Base-by-base conservation (phyloP, 306 rosid species). In the Ceratonia siliqua region DNA sequence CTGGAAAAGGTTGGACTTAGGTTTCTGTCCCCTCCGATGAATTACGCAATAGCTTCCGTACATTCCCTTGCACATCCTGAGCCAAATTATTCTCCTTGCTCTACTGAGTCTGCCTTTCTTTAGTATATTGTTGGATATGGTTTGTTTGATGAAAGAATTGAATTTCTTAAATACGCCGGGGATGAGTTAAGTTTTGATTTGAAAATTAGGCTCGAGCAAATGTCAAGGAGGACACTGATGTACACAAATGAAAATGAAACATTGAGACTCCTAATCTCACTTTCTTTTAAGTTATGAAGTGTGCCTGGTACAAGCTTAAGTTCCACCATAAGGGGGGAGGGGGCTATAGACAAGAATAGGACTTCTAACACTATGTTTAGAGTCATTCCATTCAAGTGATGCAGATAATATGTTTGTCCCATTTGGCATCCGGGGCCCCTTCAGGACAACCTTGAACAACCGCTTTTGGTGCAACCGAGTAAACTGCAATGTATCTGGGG, bases 351-450 rank as follows among this genome's bases (percentile, higher is more conserved):
- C 78, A 8, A 88, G 48, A 62, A 89, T 87, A 4, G 79, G 92
- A 78, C 85, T 89, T 79, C 66, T 79, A 68, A 89, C 98, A 39
- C 22, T 76, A 22, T 91, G 94, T 63, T 50, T 72, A 43, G 79
- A 72, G 77, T 89, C 96, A 22, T 36, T 57, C 98, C 98, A 94
- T 75, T 87, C 88, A 10, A 89, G 87, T 8, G 65, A 58, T 25
- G 90, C 94, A 2, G 84, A 43, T 38, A 78, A 12, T 17, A 70
- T 3, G 0, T 0, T 6, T 6, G 35, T 24, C 4, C 41, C 87
- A 0, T 15, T 5, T 9, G 54, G 20, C 87, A 78, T 57, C 12
- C 85, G 68, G 25, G 83, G 52, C 7, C 94, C 97, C 24, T 73
- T 75, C 43, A 91, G 41, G 5, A 77, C 78, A 39, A 90, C 91